Base-by-base conservation (phyloP, 768 basidiomycete species). In the Kwoniella heveanensis region DNA sequence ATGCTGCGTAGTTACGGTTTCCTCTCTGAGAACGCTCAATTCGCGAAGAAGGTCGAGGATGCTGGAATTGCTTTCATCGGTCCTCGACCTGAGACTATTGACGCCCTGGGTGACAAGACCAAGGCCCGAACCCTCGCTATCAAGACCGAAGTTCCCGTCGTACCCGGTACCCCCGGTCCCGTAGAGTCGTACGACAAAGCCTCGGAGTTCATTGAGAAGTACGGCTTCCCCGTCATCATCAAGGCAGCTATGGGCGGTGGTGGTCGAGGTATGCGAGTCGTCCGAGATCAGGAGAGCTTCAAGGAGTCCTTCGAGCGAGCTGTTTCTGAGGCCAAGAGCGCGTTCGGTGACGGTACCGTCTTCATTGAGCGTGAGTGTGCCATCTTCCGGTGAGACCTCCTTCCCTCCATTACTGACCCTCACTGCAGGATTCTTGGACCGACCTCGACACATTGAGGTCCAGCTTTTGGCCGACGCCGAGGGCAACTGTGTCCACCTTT, bases 201-300 rank as follows among this genome's bases (percentile, higher is more conserved):
- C 50, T 88, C 87, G 56, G 80, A 87, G 0, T 99, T 99, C 83
- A 91, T 96, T 78, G 87, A 94, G 71, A 91, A 99, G 82, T 88
- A 94, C 79, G 95, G 95, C 15, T 96, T 96, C 83, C 95, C 95
- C 75, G 92, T 99, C 58, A 97, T 99, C 80, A 97, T 99, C 86
- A 99, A 98, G 83, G 96, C 96, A 39, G 95, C 95, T 9, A 94
- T 96, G 91, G 95, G 95, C 62, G 95, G 94, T 62, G 95, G 95
- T 72, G 96, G 96, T 57, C 91, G 95, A 71, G 96, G 96, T 64
- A 99, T 98, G 96, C 90, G 96, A 74, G 95, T 99, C 60, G 96
- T 99, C 32, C 88, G 92, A 66, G 91, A 93, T 75, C 89, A 94
- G 79, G 88, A 88, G 29, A 89, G 92, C 71, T 97, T 98, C 85